phyloP scores from a whole-genome alignment of 169 alveolate genomes.

The Sarcocystis neurona region DNA sequence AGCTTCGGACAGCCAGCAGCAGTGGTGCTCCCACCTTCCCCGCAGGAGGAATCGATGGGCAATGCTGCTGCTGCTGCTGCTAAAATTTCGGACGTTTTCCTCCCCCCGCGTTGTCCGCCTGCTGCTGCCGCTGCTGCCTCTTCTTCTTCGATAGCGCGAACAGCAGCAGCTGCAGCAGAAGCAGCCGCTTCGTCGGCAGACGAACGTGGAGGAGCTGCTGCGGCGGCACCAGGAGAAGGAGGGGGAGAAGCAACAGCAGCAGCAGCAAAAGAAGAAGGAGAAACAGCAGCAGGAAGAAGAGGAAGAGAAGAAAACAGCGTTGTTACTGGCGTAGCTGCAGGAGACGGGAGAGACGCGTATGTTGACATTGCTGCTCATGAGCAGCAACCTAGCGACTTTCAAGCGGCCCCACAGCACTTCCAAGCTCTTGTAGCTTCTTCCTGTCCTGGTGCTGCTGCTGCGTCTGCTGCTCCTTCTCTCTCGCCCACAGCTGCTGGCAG shows the following conservation, averaged over 20 bases:
- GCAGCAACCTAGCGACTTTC: no score
- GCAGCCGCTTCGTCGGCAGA: neutral
- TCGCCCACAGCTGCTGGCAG: no score
- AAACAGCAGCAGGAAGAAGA: constrained; percentile 9
- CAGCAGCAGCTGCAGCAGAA: neutral
- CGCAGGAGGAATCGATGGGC: neutral
- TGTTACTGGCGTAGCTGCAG: no score
- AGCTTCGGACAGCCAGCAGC: neutral
- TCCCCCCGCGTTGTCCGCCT: neutral
- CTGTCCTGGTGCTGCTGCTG: no score
- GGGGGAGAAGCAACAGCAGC: constrained; percentile 11
- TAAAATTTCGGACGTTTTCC: neutral
- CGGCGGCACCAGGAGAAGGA: neutral
- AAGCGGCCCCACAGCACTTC: no score
- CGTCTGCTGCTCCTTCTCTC: no score
- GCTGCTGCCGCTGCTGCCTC: neutral
- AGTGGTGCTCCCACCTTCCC: neutral
- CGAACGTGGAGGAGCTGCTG: neutral
- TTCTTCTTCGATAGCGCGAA: neutral
- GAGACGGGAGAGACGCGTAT: no score
- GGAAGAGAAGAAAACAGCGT: neutral
- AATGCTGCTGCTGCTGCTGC: neutral
- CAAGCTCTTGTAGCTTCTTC: no score
- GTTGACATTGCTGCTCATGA: no score
- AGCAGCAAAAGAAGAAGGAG: constrained; percentile 4